Evolutionary conservation across 169 alveolate genomes (phyloP), one percentile per base, ranked within the genome.

Genomic region (Babesia bigemina): DNA sequence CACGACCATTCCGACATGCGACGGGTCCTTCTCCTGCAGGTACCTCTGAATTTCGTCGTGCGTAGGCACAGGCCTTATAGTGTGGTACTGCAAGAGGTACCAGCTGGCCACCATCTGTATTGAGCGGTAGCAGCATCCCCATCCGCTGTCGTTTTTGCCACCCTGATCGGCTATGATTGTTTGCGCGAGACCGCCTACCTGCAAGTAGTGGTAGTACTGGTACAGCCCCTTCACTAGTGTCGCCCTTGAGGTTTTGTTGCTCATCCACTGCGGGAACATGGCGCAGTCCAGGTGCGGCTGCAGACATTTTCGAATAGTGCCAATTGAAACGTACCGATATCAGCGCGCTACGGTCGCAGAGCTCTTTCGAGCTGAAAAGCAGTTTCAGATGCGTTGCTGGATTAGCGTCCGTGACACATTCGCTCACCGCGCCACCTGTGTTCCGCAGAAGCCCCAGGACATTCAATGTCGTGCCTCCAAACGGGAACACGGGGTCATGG

Each of bases 81-180:
- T 88, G 58, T 70, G 59, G 57, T 84, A 70, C 83, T 79, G 86
- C 71, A 88, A 28, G 24, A 83, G 63, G 62, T 88, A 88, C 93
- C 93, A 88, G 79, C 93, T 88, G 47, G 78, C 74, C 62, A 86
- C 91, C 86, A 86, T 75, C 56, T 88, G 93, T 19, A 87, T 58
- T 9, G 93, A 81, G 52, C 93, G 53, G 59, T 88, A 88, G 49
- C 93, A 86, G 56, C 93, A 88, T 4, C 93, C 92, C 93, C 93
- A 88, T 13, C 93, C 93, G 58, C 44, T 63, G 60, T 88, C 93
- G 67, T 88, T 83, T n/a, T 73, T 72, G 42, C 84, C 84, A 45
- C 83, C 71, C 88, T 88, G 79, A 28, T n/a, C 26, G 14, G 10
- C 19, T n/a, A 21, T 58, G 22, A 61, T 47, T 4, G 44, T 13